Conservation (phyloP, 371 early-diverging fungal genomes). For the Encephalitozoon hellem region DNA sequence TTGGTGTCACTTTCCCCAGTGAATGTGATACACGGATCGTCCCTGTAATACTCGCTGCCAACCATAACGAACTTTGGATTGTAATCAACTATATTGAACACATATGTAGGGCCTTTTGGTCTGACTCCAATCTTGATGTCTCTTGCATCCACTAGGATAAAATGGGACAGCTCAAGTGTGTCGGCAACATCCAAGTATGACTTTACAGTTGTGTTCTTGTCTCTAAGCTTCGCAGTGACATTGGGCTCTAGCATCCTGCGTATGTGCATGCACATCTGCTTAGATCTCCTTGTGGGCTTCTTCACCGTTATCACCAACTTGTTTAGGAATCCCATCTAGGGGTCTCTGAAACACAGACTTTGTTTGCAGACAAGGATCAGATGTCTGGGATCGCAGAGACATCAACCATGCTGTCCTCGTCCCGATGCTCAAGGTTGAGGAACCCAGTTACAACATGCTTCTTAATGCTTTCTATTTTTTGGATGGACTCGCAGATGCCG, state of each 20-base stretch:
- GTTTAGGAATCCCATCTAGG: not conserved
- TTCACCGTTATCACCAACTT: constrained; percentile 31
- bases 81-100: constrained; percentile 43
- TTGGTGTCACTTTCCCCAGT: constrained; percentile 5
- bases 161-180: constrained; percentile 23
- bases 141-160: constrained; percentile 32
- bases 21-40: constrained; percentile 37
- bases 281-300: constrained; percentile 26
- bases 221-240: constrained; percentile 9
- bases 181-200: constrained; percentile 15
- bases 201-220: constrained; percentile 8
- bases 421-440: not conserved
- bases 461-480: not conserved
- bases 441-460: not conserved
- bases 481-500: not conserved
- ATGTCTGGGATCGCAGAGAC: not conserved
- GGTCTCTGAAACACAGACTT: not conserved
- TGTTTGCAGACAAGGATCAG: not conserved
- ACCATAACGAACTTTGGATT: constrained; percentile 14
- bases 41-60: not conserved
- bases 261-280: constrained; percentile 31
- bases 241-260: constrained; percentile 38
- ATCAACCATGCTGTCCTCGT: not conserved
- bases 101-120: constrained; percentile 28
- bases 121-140: constrained; percentile 21